A percentile compares a stretch with the other conserved stretches of the same genome.
phyloP scores from a whole-genome alignment of 2,329 filamentous ascomycete genomes.

The Ascochyta fabae region DNA sequence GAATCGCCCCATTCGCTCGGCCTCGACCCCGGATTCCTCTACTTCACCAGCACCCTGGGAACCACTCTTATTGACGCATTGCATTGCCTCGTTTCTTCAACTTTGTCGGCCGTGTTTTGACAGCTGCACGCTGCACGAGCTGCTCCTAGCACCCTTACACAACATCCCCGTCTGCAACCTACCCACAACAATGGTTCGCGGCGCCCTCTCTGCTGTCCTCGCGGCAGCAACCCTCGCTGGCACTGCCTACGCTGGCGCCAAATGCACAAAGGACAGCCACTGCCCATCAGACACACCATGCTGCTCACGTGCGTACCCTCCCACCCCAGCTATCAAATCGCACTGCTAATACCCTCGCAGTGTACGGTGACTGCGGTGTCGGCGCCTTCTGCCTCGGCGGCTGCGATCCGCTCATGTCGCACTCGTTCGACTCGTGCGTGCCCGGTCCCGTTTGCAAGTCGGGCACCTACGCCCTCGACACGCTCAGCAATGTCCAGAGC shows the following conservation, averaged over 20 bases:
- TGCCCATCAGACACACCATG: slow-evolving; percentile 68
- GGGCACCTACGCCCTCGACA: slow-evolving; percentile 75
- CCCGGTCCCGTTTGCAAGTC: slow-evolving; percentile 82
- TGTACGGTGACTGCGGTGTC: slow-evolving; percentile 90
- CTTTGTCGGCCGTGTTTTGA: slow-evolving; percentile 23
- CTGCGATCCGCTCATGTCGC: slow-evolving; percentile 87
- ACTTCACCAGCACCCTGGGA: neutral
- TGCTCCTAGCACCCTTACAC: slow-evolving; percentile 41
- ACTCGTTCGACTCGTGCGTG: slow-evolving; percentile 81
- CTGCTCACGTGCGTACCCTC: slow-evolving; percentile 46
- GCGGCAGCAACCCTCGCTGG: slow-evolving; percentile 36
- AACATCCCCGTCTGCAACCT: slow-evolving; percentile 28
- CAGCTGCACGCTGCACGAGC: slow-evolving; percentile 33
- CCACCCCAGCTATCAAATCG: neutral
- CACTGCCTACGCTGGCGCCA: slow-evolving; percentile 40
- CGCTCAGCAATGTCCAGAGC: slow-evolving; percentile 70
- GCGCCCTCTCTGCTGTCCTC: slow-evolving; percentile 36
- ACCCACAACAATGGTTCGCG: slow-evolving; percentile 38
- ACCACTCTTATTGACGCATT: neutral
- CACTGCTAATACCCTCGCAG: slow-evolving; percentile 55
- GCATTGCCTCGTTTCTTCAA: neutral
- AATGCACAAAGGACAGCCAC: slow-evolving; percentile 57
- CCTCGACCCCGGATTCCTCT: slow-evolving; percentile 5
- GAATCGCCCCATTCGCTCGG: slow-evolving; percentile 9
- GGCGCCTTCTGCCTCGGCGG: slow-evolving; percentile 96